Evolutionary conservation across 164 flowering plant genomes (phyloP).

Genomic region (Hamamelis virginiana): DNA sequence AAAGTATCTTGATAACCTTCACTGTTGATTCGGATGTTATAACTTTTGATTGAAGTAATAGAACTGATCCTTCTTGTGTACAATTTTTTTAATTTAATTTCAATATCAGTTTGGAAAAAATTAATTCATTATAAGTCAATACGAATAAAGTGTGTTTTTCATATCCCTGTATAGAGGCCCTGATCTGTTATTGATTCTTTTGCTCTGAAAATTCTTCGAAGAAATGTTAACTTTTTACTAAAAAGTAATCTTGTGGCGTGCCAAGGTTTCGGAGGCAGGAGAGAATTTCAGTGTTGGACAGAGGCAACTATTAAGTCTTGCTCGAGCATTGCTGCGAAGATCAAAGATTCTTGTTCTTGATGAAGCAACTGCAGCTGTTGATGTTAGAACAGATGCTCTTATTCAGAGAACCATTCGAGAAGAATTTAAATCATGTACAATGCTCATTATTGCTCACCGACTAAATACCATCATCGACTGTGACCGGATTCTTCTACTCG

Average conservation of each 20-base stretch:
- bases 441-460: slow-evolving; percentile 97
- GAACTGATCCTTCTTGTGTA: not conserved
- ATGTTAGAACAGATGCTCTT: slow-evolving; percentile 98
- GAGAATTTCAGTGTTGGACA: slow-evolving; percentile 99
- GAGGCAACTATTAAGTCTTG: slow-evolving; percentile 92
- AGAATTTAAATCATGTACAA: slow-evolving; percentile 92
- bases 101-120: not conserved
- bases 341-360: slow-evolving; percentile 99
- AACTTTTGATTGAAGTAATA: not conserved
- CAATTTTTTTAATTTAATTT: not conserved
- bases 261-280: slow-evolving; percentile 93
- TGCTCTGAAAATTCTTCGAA: not conserved
- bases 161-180: not conserved
- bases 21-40: not conserved
- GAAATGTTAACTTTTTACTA: not conserved
- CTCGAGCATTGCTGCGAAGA: slow-evolving; percentile 88
- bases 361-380: slow-evolving; percentile 99
- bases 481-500: slow-evolving; percentile 83
- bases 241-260: slow-evolving; percentile 2
- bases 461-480: slow-evolving; percentile 95
- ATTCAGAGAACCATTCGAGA: slow-evolving; percentile 97
- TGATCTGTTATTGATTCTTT: not conserved
- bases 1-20: too few species aligned
- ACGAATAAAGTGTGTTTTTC: not conserved
- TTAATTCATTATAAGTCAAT: not conserved